Percentiles rank a stretch among this genome's conserved stretches.
These are phyloP conservation scores for Jamesozyma jinghongensis DNA, from an alignment of 805 yeast species.

Conservation along the genomic window DNA sequence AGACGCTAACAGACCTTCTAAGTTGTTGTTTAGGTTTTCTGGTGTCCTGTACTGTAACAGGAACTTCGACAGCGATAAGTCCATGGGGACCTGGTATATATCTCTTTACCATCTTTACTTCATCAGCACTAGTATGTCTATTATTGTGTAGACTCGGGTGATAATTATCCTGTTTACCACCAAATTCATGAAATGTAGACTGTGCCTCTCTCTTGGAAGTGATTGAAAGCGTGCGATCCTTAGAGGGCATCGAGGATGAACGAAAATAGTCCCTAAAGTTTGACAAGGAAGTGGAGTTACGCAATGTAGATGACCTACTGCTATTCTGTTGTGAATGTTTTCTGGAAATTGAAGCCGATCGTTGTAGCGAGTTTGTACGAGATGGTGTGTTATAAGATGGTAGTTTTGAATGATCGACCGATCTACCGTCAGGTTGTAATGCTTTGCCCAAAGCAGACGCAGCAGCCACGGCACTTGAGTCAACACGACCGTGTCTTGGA, in stretches of 20 bases:
- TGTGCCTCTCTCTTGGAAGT: slow-evolving; percentile 17
- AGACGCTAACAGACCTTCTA: neutral
- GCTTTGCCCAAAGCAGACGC: slow-evolving; percentile 50
- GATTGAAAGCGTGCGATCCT: no score
- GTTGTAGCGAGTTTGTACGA: slow-evolving; percentile 8
- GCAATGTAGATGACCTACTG: neutral
- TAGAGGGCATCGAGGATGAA: slow-evolving; percentile 5
- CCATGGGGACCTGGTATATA: slow-evolving; percentile 72
- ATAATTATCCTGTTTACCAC: slow-evolving; percentile 22
- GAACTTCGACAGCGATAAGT: slow-evolving; percentile 59
- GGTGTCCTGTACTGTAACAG: slow-evolving; percentile 30
- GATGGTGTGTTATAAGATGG: slow-evolving; percentile 20
- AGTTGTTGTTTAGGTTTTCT: slow-evolving; percentile 6
- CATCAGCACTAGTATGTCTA: neutral
- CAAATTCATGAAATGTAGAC: slow-evolving; percentile 28
- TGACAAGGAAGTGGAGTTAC: neutral
- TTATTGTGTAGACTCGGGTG: neutral
- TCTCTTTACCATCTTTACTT: slow-evolving; percentile 45
- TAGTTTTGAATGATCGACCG: slow-evolving; percentile 18
- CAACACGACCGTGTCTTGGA: slow-evolving; percentile 17
- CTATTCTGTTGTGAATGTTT: slow-evolving; percentile 2
- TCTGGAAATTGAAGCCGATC: slow-evolving; percentile 5
- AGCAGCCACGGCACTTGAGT: slow-evolving; percentile 53
- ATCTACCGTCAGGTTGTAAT: slow-evolving; percentile 26
- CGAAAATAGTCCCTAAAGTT: slow-evolving; percentile 4